Base-by-base conservation (phyloP, 106 monocot species). In the Xerophyta viscosa region DNA sequence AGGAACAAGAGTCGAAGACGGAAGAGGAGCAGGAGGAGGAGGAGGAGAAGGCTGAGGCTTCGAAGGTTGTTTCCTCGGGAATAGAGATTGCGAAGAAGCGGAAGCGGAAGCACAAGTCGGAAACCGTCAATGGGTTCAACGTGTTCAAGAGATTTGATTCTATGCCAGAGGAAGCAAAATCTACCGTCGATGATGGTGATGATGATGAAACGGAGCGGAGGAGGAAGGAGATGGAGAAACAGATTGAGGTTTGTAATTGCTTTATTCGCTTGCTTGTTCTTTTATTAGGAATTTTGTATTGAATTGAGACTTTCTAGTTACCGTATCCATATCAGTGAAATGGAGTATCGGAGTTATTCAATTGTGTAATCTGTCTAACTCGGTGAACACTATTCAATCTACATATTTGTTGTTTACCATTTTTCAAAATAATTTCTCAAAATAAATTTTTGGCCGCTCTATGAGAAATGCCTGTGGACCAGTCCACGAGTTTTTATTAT, bases 211-310 rank as follows among this genome's bases (percentile, higher is more conserved):
- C 29, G 30, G 28, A 48, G 28, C 46, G 58, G 20, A 53, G 52
- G 37, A 75, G 39, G 71, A 96, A 81, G 66, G 64, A 78, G 53
- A 27, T 59, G 19, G 72, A 75, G 20, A 72, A 61, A 61, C 75
- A 78, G 59, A 84, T 85, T 53, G 88, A 96, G 88, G 94, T 96
- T 27, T 56, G 19, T 11, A 6, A 27, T 58, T 27, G 7, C n/a
- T 28, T 22, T 25, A 9, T 29, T 36, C 30, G 1, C 17, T 20
- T 33, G 4, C 24, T 23, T 20, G 12, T 6, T 33, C 28, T 47
- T 37, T 49, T 36, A 12, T 6, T 25, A 37, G 20, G n/a, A 7
- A 12, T 10, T 29, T 61, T 12, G 4, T 3, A 24, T 29, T 14
- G 5, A 11, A 5, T 33, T 33, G 33, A 6, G 5, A 11, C 7